phyloP scores from a whole-genome alignment of 306 rosid genomes.

The Vicia faba region DNA sequence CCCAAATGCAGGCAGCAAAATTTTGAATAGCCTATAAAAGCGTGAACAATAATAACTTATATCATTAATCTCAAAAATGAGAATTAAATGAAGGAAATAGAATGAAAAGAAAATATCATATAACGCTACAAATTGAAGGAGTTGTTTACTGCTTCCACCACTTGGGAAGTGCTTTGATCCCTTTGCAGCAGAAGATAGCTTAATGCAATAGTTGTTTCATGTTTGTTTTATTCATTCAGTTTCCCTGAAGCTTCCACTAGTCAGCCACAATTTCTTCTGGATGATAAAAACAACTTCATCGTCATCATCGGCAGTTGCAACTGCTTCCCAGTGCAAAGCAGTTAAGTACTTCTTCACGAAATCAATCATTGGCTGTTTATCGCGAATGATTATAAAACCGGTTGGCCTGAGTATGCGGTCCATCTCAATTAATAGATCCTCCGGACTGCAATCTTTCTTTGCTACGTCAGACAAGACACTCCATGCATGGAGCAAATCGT shows the following conservation, averaged over 20 bases:
- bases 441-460: conserved; percentile 70
- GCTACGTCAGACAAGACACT: conserved; percentile 73
- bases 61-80: conserved; percentile 42
- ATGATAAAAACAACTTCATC: conserved; percentile 63
- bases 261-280: conserved; percentile 92
- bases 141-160: conserved; percentile 47
- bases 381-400: conserved; percentile 73
- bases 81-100: conserved; percentile 1
- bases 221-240: conserved; percentile 45
- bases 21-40: conserved; percentile 50
- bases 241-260: conserved; percentile 65
- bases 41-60: conserved; percentile 43
- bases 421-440: conserved; percentile 86
- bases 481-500: conserved; percentile 89
- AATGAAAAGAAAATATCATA: conserved; percentile 37
- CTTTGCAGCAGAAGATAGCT: conserved; percentile 50
- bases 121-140: conserved; percentile 23
- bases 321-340: conserved; percentile 90
- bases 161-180: conserved; percentile 52
- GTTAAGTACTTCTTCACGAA: conserved; percentile 63
- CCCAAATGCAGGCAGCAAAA: conserved; percentile 40
- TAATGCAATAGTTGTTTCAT: conserved; percentile 39
- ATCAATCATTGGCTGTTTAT: conserved; percentile 72
- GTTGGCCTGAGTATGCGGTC: conserved; percentile 87
- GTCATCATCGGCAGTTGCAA: conserved; percentile 60